A percentile compares a stretch with the other conserved stretches of the same genome.
Conservation (phyloP, 2,329 filamentous ascomycete species). For the Aspergillus latus region DNA sequence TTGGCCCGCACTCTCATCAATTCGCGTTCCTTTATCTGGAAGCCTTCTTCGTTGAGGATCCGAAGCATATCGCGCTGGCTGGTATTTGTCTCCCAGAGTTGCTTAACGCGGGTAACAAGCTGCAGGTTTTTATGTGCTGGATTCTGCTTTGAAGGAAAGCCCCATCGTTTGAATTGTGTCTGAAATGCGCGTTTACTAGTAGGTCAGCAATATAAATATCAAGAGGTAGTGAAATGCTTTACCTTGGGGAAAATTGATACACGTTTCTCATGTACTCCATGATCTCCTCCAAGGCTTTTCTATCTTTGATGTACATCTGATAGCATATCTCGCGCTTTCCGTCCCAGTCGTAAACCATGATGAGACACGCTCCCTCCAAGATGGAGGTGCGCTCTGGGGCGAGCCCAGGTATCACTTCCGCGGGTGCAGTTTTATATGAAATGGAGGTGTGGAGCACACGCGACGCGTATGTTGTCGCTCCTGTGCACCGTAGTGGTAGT, state of each 20-base stretch:
- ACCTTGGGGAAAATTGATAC: conserved; percentile 71
- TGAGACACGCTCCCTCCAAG: conserved; percentile 25
- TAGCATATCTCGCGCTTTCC: conserved; percentile 65
- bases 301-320: conserved; percentile 74
- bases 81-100: conserved; percentile 75
- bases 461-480: conserved; percentile 36
- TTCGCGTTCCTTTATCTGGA: conserved; percentile 69
- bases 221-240: conserved; percentile 27
- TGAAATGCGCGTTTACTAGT: conserved; percentile 70
- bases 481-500: conserved; percentile 35
- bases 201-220: neutral
- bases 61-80: conserved; percentile 72
- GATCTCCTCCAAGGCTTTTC: conserved; percentile 70
- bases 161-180: conserved; percentile 74
- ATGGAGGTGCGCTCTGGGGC: conserved; percentile 28
- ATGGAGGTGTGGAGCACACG: conserved; percentile 17
- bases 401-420: conserved; percentile 11
- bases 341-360: conserved; percentile 64
- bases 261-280: conserved; percentile 67
- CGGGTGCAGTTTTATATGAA: too few species aligned
- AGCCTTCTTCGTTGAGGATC: conserved; percentile 69
- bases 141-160: conserved; percentile 72
- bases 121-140: conserved; percentile 68
- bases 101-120: conserved; percentile 67
- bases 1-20: conserved; percentile 67